Evolutionary conservation across 345 rosid species (phyloP), one percentile per base, ranked within the genome.

Genomic region (Bruguiera parviflora): DNA sequence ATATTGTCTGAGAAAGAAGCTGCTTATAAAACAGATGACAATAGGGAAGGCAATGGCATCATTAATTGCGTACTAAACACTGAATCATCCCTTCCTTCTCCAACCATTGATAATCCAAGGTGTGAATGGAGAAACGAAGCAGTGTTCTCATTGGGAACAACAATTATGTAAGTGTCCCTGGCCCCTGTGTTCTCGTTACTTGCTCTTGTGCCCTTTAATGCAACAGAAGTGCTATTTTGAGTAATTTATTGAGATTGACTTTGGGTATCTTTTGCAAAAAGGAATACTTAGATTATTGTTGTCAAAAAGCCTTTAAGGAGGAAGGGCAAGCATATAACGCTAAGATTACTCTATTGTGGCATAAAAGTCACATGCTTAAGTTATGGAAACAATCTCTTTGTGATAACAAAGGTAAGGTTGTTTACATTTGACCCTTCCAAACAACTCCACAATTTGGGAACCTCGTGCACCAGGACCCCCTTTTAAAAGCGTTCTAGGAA

Each of bases 31-130:
- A 19, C 31, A 52, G 63, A 32, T 29, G 39, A 47, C 43, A 46
- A 22, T 58, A 15, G 43, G 31, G 63, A 18, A 18, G 37, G 55
- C 63, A 22, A 20, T 46, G 53, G 49, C 39, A 33, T 62, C 55
- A 56, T 56, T 22, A 28, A 28, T 57, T 67, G 78, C 20, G 58
- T 37, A 13, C 24, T 58, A 53, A 70, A 71, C 27, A 8, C 39
- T 31, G 73, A 78, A 43, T 49, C 65, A 39, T 66, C 35, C 25
- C 49, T 49, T 31, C 64, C 53, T 46, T 62, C 64, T 59, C 59
- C 76, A 16, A n/a, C n/a, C n/a, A 25, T 46, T 29, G 33, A 39
- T 28, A 47, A 55, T 27, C 58, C 31, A 27, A 37, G 39, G 13
- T 61, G 49, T 32, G 13, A 28, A 22, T 47, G 24, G 24, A 58